A percentile compares a stretch with the other conserved stretches of the same genome.
phyloP scores from a whole-genome alignment of 2,329 filamentous ascomycete genomes.

The Botrytis galanthina region DNA sequence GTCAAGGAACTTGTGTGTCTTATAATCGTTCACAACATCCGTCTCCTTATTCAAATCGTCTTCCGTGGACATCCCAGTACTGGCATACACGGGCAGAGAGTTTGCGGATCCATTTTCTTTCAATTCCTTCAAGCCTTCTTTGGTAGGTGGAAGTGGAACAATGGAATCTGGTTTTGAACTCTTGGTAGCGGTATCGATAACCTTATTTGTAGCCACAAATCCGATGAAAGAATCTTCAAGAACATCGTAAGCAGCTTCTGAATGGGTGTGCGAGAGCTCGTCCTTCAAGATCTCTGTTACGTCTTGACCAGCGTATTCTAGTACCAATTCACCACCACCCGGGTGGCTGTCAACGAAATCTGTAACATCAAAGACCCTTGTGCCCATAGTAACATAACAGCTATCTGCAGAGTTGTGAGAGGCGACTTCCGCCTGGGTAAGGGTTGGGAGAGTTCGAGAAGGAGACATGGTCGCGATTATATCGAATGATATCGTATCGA shows the following conservation, averaged over 20 bases:
- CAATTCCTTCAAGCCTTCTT: slow-evolving; percentile 48
- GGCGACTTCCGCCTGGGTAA: slow-evolving; percentile 77
- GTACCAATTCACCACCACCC: slow-evolving; percentile 81
- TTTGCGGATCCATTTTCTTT: slow-evolving; percentile 40
- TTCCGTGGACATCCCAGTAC: slow-evolving; percentile 83
- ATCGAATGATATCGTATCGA: not conserved
- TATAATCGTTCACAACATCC: slow-evolving; percentile 72
- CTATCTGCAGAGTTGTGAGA: slow-evolving; percentile 76
- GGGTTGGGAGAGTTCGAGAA: slow-evolving; percentile 75
- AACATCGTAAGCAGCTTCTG: slow-evolving; percentile 92
- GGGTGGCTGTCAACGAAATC: slow-evolving; percentile 88
- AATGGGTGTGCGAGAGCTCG: slow-evolving; percentile 77
- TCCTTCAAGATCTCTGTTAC: slow-evolving; percentile 80
- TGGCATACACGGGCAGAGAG: slow-evolving; percentile 47
- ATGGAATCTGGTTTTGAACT: slow-evolving; percentile 43
- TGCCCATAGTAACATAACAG: slow-evolving; percentile 88
- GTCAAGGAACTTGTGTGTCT: slow-evolving; percentile 91
- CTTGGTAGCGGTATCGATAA: slow-evolving; percentile 40
- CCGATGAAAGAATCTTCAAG: slow-evolving; percentile 84
- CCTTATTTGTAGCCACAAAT: slow-evolving; percentile 63
- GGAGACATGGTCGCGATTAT: slow-evolving; percentile 59
- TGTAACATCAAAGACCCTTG: slow-evolving; percentile 93
- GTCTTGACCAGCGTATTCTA: slow-evolving; percentile 89
- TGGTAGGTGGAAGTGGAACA: slow-evolving; percentile 50
- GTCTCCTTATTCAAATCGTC: slow-evolving; percentile 88